Evolutionary conservation across 495 filamentous ascomycete species (phyloP).

Genomic region (Mytilinidion resinicola): DNA sequence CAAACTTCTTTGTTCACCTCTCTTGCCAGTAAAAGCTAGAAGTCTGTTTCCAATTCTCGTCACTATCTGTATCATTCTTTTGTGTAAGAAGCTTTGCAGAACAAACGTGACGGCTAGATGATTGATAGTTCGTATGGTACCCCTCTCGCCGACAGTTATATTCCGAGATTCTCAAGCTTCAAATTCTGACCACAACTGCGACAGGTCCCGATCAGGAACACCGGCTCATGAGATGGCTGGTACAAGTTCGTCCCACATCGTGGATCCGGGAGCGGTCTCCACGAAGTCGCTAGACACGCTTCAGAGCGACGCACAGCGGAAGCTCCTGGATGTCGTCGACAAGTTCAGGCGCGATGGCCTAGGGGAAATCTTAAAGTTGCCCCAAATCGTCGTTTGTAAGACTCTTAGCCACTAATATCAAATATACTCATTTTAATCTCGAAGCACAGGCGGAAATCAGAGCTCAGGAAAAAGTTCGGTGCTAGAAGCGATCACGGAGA

Average conservation of each 20-base stretch:
- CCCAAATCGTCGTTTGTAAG: conserved; percentile 72
- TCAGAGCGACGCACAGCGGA: conserved; percentile 27
- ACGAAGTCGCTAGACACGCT: conserved; percentile 30
- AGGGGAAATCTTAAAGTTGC: conserved; percentile 51
- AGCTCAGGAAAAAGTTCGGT: conserved; percentile 70
- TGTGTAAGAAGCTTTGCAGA: too few relatives aligned
- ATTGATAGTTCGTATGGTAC: too few relatives aligned
- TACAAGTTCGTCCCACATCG: not conserved
- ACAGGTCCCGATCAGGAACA: not conserved
- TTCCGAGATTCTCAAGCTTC: not conserved
- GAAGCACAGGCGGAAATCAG: conserved; percentile 64
- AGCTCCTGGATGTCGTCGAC: conserved; percentile 53
- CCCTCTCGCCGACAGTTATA: not conserved
- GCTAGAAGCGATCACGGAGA: conserved; percentile 63
- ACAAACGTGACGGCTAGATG: too few relatives aligned
- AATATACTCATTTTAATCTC: too few relatives aligned
- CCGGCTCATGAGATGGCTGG: not conserved
- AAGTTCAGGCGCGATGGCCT: conserved; percentile 50
- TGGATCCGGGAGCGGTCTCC: conserved; percentile 7
- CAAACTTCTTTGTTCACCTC: not conserved
- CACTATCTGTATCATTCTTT: not conserved
- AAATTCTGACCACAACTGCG: not conserved
- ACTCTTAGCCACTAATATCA: too few relatives aligned
- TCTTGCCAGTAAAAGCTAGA: not conserved
- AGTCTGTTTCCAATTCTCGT: not conserved